A percentile compares a stretch with the other conserved stretches of the same genome.
Conservation (phyloP, 352 stramenopile species). For the Phytophthora pinifolia region DNA sequence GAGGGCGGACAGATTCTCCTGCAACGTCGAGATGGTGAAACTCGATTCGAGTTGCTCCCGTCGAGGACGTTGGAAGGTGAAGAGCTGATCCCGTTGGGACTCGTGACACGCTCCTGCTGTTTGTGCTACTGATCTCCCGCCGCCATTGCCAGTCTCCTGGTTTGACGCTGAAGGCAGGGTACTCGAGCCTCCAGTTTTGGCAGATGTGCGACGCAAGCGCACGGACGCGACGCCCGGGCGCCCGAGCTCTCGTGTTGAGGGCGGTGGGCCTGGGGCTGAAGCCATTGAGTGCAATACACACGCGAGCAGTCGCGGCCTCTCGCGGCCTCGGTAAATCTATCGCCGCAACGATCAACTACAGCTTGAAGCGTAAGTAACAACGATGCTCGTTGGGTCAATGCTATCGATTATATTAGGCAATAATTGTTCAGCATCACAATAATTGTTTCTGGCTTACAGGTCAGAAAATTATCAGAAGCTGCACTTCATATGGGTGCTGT, state of each 20-base stretch:
- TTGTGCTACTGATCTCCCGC: not conserved
- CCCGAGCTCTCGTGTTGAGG: conserved; percentile 19
- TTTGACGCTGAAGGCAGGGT: conserved; percentile 12
- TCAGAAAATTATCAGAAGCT: no score
- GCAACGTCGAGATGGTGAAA: conserved; percentile 32
- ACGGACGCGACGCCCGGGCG: conserved; percentile 24
- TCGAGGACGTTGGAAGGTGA: conserved; percentile 27
- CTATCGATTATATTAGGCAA: no score
- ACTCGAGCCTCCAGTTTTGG: conserved; percentile 5
- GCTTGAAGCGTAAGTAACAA: no score
- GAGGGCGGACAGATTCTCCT: conserved; percentile 52
- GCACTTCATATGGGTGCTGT: no score
- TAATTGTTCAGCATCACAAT: no score
- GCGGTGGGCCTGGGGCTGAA: conserved; percentile 18
- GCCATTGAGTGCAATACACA: conserved; percentile 6
- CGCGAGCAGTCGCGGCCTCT: conserved; percentile 18
- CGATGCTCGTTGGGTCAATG: no score
- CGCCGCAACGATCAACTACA: no score
- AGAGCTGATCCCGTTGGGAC: conserved; percentile 16
- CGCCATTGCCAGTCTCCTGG: conserved; percentile 17
- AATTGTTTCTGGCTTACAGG: no score
- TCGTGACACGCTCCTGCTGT: conserved; percentile 9
- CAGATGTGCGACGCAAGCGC: conserved; percentile 25
- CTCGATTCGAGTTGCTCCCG: conserved; percentile 37
- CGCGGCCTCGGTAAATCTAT: no score